Percentiles rank a stretch among this genome's conserved stretches.
Evolutionary conservation across 371 early-diverging fungal species (phyloP).

Genomic region (Haplosporangium sp.): DNA sequence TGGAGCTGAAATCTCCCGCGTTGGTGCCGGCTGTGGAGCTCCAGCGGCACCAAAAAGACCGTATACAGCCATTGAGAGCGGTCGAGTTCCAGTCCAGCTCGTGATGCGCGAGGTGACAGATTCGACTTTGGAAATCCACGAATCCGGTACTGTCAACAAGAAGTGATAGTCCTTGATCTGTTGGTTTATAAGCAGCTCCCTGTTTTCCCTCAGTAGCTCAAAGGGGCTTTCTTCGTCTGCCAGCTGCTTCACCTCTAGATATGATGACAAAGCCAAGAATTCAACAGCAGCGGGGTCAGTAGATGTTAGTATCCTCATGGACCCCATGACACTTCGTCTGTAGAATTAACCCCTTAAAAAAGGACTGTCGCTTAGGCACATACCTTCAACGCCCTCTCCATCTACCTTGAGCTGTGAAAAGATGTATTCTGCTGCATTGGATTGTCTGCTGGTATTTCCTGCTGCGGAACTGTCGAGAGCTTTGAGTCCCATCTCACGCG

Average conservation of each 20-base stretch:
- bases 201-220: slow-evolving; percentile 34
- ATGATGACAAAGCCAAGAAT: neutral
- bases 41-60: slow-evolving; percentile 36
- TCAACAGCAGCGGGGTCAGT: neutral
- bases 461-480: slow-evolving; percentile 18
- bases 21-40: slow-evolving; percentile 23
- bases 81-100: slow-evolving; percentile 49
- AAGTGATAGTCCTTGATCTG: slow-evolving; percentile 55
- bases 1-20: slow-evolving; percentile 50
- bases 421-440: slow-evolving; percentile 30
- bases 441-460: slow-evolving; percentile 2
- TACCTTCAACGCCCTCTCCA: slow-evolving; percentile 43
- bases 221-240: slow-evolving; percentile 39
- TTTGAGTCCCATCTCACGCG: slow-evolving; percentile 48
- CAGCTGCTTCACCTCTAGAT: slow-evolving; percentile 40
- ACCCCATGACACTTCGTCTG: no score
- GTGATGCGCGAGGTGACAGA: slow-evolving; percentile 51
- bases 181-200: slow-evolving; percentile 33
- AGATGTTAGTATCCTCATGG: no score
- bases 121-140: slow-evolving; percentile 52
- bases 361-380: no score
- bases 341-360: no score
- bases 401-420: slow-evolving; percentile 41
- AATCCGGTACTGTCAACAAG: slow-evolving; percentile 49
- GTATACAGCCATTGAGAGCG: slow-evolving; percentile 53